Percentiles rank a stretch among this genome's conserved stretches.
Conservation (phyloP, 495 filamentous ascomycete species). For the Cercophora newfieldiana region DNA sequence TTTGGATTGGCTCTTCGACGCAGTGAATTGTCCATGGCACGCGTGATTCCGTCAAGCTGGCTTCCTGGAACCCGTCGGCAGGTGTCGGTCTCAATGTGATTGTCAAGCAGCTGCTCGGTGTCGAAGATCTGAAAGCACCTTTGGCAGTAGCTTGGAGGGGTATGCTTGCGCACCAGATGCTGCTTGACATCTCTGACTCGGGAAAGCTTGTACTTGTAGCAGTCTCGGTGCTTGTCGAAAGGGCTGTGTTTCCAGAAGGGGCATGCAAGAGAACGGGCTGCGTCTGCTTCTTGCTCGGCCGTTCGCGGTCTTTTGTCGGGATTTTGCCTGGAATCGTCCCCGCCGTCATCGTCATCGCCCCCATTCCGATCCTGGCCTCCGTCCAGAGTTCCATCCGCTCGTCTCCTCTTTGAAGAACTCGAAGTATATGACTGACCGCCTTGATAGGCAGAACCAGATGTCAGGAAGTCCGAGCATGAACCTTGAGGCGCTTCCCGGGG, state of each 20-base stretch:
- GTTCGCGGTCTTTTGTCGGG: not conserved
- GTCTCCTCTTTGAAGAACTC: not conserved
- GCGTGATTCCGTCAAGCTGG: not conserved
- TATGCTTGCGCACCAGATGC: not conserved
- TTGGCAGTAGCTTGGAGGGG: not conserved
- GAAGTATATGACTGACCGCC: not conserved
- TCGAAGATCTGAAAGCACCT: not conserved
- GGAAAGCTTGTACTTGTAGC: not conserved
- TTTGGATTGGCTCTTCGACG: not conserved
- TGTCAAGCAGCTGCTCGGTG: not conserved
- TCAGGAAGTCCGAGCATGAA: not conserved
- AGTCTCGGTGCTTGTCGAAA: not conserved
- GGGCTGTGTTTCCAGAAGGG: not conserved
- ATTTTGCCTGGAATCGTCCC: not conserved
- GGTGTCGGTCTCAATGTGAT: not conserved
- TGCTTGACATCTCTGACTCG: not conserved
- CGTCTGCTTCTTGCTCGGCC: too few species aligned
- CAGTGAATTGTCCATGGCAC: not conserved
- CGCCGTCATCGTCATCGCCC: not conserved
- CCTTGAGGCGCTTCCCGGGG: not conserved
- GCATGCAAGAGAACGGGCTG: not conserved
- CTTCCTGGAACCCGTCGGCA: not conserved
- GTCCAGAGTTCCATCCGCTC: not conserved
- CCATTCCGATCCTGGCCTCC: not conserved
- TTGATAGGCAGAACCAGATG: not conserved